These are phyloP conservation scores for Aquilaria sinensis DNA, from an alignment of 345 rosid genomes.

Conservation along the genomic window DNA sequence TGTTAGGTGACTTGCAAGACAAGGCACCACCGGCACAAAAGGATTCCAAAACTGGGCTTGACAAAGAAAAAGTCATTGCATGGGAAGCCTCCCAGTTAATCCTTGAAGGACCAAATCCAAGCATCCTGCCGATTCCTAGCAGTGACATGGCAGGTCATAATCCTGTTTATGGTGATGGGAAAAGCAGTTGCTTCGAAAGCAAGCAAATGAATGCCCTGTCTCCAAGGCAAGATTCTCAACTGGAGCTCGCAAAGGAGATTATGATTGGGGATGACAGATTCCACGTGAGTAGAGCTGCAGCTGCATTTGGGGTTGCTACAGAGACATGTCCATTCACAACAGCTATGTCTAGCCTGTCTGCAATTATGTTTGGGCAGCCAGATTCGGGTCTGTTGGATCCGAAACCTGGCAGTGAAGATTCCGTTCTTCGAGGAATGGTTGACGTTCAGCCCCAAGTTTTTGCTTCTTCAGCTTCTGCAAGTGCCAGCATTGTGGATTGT, in stretches of 20 bases:
- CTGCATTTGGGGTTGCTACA: constrained; percentile 12
- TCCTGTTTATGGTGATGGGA: no score
- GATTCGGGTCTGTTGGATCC: constrained; percentile 19
- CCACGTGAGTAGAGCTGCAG: constrained; percentile 6
- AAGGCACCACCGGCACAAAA: constrained; percentile 21
- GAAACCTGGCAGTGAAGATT: constrained; percentile 16
- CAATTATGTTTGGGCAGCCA: constrained; percentile 17
- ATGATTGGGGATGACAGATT: constrained; percentile 14
- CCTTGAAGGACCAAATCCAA: no score
- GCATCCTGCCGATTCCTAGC: no score
- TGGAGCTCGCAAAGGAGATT: constrained; percentile 29
- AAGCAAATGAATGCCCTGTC: constrained; percentile 17
- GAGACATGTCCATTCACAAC: constrained; percentile 9
- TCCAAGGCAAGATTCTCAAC: constrained; percentile 19
- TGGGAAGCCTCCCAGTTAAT: no score
- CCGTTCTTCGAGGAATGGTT: constrained; percentile 16
- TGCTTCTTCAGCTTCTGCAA: constrained; percentile 12
- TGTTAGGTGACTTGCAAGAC: constrained; percentile 8
- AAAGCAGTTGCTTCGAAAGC: constrained; percentile 6
- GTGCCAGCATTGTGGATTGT: constrained; percentile 11
- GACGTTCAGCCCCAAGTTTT: constrained; percentile 9
- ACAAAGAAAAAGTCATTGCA: no score
- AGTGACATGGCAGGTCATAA: no score
- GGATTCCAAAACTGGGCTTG: constrained; percentile 16
- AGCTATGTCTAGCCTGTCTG: constrained; percentile 18